phyloP scores from a whole-genome alignment of 805 yeast genomes.

The Saccharomycopsis lassenensis region DNA sequence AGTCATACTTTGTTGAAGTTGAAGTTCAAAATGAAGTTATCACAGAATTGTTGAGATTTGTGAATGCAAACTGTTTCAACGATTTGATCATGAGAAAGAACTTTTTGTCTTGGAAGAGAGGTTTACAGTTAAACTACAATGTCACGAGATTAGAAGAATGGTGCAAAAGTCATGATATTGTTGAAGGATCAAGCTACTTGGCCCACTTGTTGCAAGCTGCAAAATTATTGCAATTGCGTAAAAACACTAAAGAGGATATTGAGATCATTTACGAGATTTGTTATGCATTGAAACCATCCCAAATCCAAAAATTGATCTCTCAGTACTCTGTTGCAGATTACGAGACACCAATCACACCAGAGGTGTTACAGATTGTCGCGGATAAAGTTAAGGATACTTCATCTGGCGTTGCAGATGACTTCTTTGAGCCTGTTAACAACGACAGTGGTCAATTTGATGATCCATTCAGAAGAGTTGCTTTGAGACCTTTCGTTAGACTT shows the following conservation, averaged over 20 bases:
- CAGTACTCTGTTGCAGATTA: constrained; percentile 90
- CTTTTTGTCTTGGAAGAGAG: constrained; percentile 96
- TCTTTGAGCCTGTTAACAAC: constrained; percentile 57
- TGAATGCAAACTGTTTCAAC: constrained; percentile 90
- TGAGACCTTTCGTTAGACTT: constrained; percentile 68
- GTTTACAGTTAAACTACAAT: constrained; percentile 90
- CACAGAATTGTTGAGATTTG: constrained; percentile 69
- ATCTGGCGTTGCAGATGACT: constrained; percentile 39
- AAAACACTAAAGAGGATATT: constrained; percentile 80
- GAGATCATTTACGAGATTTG: constrained; percentile 91
- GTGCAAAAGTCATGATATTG: constrained; percentile 90
- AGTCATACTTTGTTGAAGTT: constrained; percentile 75
- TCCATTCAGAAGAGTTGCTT: constrained; percentile 65
- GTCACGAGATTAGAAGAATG: constrained; percentile 96
- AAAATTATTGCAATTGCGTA: constrained; percentile 82
- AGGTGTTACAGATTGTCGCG: constrained; percentile 71
- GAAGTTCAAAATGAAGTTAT: constrained; percentile 79
- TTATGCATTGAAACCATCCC: constrained; percentile 88
- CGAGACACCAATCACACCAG: constrained; percentile 82
- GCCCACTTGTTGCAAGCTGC: constrained; percentile 88
- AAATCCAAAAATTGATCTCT: constrained; percentile 82
- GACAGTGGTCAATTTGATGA: constrained; percentile 65
- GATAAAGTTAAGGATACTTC: constrained; percentile 51
- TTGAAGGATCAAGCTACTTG: constrained; percentile 75
- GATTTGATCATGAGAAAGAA: constrained; percentile 90